Base-by-base conservation (phyloP, 2,329 filamentous ascomycete species). In the Onygenales sp. region DNA sequence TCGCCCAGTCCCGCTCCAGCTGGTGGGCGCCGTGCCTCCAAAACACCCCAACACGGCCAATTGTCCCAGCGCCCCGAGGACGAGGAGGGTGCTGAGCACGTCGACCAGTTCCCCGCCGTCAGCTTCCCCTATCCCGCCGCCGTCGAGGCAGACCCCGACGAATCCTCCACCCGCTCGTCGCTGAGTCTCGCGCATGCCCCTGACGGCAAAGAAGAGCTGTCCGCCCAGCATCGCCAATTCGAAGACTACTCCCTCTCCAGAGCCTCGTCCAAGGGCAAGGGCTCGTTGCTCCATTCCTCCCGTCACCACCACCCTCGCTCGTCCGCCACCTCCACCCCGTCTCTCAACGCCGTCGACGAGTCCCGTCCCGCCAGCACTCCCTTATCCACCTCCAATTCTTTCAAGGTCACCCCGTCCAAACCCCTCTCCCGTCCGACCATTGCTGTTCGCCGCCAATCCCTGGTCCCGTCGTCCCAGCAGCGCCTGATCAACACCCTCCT, bases 401-500 rank as follows among this genome's bases (percentile, higher is more conserved):
- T n/a, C 37, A 56, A 56, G 32, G 42, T 48, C 33, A 42, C 33
- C 17, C 13, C 36, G 14, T 31, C 43, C 6, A 51, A 42, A 51
- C 46, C 34, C 13, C 33, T 31, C 21, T 21, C 45, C 46, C 46
- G 46, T 2, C 46, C 46, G 13, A 66, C 63, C 44, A 58, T 70
- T 49, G 62, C 63, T 13, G 54, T 63, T 42, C 68, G 70, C 45
- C 65, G 67, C 9, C 70, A 72, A 56, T 72, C 70, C 52, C 63
- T 73, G 47, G 65, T 72, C 39, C 65, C 69, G n/a, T 53, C 63
- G 3, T 65, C 67, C 32, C 68, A 71, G 40, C 69, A 70, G 53
- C 62, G 70, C 42, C 59, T 71, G 56, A 67, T 72, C 51, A 64
- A 58, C 36, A 63, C 64, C 14, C 58, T 71, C 52, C 54, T 71